These are phyloP conservation scores for Psilocybe sp. DNA, from an alignment of 768 basidiomycete genomes.

Conservation along the genomic window DNA sequence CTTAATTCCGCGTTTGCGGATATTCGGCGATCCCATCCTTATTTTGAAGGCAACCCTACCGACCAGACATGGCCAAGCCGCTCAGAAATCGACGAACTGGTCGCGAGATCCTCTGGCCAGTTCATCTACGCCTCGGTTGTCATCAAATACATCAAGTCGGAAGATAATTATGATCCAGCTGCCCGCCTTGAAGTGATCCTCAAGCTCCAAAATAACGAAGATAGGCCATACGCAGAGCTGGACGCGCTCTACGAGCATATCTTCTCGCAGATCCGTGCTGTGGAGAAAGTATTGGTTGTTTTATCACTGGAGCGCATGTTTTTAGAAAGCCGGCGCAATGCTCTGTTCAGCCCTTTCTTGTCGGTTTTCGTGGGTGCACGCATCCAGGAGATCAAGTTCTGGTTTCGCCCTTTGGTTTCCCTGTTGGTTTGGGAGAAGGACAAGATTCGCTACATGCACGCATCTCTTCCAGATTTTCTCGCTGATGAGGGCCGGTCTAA, in stretches of 20 bases:
- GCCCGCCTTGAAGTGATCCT: not conserved
- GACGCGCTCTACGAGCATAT: conserved; percentile 1
- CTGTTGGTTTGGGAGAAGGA: too few relatives aligned
- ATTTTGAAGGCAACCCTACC: not conserved
- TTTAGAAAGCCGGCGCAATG: too few relatives aligned
- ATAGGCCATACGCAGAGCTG: conserved; percentile 1
- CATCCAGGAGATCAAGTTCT: too few relatives aligned
- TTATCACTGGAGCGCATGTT: too few relatives aligned
- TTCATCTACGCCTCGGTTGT: conserved; percentile 8
- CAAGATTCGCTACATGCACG: too few relatives aligned
- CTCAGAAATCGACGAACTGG: not conserved
- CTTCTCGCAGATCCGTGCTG: not conserved
- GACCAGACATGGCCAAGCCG: conserved; percentile 1
- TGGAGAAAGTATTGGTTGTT: too few relatives aligned
- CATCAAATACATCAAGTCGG: not conserved
- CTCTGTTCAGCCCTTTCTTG: too few relatives aligned
- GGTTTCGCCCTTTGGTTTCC: too few relatives aligned
- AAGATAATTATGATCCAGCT: not conserved
- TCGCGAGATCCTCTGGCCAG: conserved; percentile 2
- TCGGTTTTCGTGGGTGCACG: too few relatives aligned
- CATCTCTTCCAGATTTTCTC: too few relatives aligned
- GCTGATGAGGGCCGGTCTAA: too few relatives aligned
- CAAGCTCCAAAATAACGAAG: not conserved
- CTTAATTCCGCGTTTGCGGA: not conserved
- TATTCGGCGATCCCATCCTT: not conserved